Percentiles rank a stretch among this genome's conserved stretches.
Evolutionary conservation across 257 asterid genomes (phyloP).

Genomic region (Mitragyna speciosa): DNA sequence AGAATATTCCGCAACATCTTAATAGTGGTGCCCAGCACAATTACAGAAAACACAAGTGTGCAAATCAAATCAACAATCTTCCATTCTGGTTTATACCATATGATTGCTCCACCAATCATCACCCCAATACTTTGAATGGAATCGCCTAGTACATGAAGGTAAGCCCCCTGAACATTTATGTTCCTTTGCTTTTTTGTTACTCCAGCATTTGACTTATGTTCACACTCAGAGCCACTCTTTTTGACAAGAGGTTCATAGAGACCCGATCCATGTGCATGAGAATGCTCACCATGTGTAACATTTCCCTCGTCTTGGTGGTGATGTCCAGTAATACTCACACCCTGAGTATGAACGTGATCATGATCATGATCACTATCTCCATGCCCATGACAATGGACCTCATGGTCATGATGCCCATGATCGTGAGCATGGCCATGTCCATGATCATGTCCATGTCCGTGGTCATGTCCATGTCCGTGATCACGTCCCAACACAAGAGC

Average conservation of each 20-base stretch:
- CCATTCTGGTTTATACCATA: slow-evolving; percentile 93
- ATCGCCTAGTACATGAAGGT: slow-evolving; percentile 90
- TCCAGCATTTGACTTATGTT: slow-evolving; percentile 27
- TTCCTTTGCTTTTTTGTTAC: slow-evolving; percentile 49
- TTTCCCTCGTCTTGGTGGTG: slow-evolving; percentile 40
- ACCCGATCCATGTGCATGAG: slow-evolving; percentile 40
- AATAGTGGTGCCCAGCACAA: slow-evolving; percentile 71
- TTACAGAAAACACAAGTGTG: slow-evolving; percentile 66
- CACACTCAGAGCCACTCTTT: slow-evolving; percentile 27
- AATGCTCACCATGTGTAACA: slow-evolving; percentile 34
- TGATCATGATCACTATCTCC: slow-evolving; percentile 25
- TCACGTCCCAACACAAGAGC: slow-evolving; percentile 70
- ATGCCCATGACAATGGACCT: slow-evolving; percentile 16
- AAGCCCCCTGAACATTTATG: slow-evolving; percentile 92
- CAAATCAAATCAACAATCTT: slow-evolving; percentile 79
- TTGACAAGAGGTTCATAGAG: slow-evolving; percentile 47
- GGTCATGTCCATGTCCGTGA: slow-evolving; percentile 38
- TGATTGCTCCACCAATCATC: slow-evolving; percentile 88
- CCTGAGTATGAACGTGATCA: slow-evolving; percentile 35
- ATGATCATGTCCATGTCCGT: slow-evolving; percentile 33
- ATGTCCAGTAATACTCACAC: slow-evolving; percentile 25
- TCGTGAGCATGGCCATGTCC: slow-evolving; percentile 35
- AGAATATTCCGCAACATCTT: slow-evolving; percentile 74
- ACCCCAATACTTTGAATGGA: slow-evolving; percentile 90
- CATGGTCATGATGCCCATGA: slow-evolving; percentile 1